Conservation (phyloP, 768 basidiomycete genomes). For the Hortiboletus campestris region DNA sequence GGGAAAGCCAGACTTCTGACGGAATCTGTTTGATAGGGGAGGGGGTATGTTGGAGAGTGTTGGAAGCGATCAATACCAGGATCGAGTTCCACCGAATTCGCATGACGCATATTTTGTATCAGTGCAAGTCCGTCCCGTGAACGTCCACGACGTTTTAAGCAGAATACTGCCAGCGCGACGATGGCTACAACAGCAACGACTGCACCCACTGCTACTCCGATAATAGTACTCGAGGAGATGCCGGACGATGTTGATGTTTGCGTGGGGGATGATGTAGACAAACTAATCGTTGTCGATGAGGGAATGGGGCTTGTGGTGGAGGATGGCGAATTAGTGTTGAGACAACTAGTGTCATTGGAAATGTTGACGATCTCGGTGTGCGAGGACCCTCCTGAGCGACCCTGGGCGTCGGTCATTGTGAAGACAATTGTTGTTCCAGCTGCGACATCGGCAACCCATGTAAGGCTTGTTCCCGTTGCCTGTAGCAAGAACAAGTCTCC, state of each 20-base stretch:
- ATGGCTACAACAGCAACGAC: constrained; percentile 53
- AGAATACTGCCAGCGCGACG: constrained; percentile 52
- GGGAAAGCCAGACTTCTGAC: constrained; percentile 15
- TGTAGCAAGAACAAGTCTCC: constrained; percentile 50
- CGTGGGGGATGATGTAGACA: constrained; percentile 20
- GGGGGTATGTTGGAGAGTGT: constrained; percentile 37
- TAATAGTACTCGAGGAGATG: constrained; percentile 46
- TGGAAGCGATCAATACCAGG: constrained; percentile 20
- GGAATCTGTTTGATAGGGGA: constrained; percentile 28
- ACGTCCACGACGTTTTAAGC: constrained; percentile 33
- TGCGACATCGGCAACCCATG: constrained; percentile 58
- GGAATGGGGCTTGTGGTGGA: constrained; percentile 38
- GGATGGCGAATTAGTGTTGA: constrained; percentile 52
- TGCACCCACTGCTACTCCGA: constrained; percentile 48
- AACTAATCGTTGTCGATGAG: constrained; percentile 18
- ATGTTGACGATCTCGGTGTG: constrained; percentile 46
- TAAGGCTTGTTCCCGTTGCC: constrained; percentile 33
- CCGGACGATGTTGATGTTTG: constrained; percentile 21
- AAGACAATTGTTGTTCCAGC: constrained; percentile 61
- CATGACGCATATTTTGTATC: constrained; percentile 29
- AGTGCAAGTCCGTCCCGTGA: constrained; percentile 31
- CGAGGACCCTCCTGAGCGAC: constrained; percentile 59
- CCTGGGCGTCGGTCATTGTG: constrained; percentile 48
- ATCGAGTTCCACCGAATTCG: constrained; percentile 41
- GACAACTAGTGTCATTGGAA: constrained; percentile 50